Evolutionary conservation across 1,284 basidiomycete genomes (phyloP).

Genomic region (Leucoagaricus sp.): DNA sequence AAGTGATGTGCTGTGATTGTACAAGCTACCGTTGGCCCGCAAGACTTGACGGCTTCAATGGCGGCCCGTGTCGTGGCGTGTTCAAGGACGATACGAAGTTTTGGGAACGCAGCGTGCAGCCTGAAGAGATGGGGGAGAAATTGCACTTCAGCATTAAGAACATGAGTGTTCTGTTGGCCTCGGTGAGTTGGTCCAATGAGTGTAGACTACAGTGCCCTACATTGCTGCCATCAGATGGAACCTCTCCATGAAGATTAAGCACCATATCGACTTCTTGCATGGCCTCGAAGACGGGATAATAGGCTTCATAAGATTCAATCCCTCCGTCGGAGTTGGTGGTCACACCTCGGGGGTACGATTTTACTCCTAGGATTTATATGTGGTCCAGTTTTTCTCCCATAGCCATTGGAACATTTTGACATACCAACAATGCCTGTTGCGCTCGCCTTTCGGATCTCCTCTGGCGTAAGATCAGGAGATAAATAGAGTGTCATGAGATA

Average conservation of each 20-base stretch:
- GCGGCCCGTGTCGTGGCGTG: conserved; percentile 98
- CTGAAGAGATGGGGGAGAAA: conserved; percentile 90
- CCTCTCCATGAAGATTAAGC: conserved; percentile 96
- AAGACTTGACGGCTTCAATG: conserved; percentile 86
- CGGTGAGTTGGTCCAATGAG: conserved; percentile 1
- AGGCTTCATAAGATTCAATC: conserved; percentile 94
- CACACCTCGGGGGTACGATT: conserved; percentile 96
- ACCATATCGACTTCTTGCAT: conserved; percentile 96
- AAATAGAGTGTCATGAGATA: conserved; percentile 98
- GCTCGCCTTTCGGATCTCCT: conserved; percentile 89
- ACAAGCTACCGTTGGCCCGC: conserved; percentile 90
- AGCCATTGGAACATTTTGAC: conserved; percentile 20
- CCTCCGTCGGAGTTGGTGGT: conserved; percentile 98
- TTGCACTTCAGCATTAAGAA: conserved; percentile 91
- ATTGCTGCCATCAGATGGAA: conserved; percentile 84
- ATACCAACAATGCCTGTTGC: conserved; percentile 79
- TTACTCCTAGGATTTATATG: conserved; percentile 66
- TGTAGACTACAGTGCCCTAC: conserved; percentile 44
- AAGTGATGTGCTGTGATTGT: conserved; percentile 98
- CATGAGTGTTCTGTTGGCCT: conserved; percentile 75
- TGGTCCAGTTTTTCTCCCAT: neutral
- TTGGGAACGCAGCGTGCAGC: conserved; percentile 87
- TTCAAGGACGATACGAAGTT: conserved; percentile 94
- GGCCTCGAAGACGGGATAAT: conserved; percentile 92
- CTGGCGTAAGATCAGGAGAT: conserved; percentile 86